These are phyloP conservation scores for Macadamia integrifolia DNA, from an alignment of 164 flowering plant species.

Conservation along the genomic window DNA sequence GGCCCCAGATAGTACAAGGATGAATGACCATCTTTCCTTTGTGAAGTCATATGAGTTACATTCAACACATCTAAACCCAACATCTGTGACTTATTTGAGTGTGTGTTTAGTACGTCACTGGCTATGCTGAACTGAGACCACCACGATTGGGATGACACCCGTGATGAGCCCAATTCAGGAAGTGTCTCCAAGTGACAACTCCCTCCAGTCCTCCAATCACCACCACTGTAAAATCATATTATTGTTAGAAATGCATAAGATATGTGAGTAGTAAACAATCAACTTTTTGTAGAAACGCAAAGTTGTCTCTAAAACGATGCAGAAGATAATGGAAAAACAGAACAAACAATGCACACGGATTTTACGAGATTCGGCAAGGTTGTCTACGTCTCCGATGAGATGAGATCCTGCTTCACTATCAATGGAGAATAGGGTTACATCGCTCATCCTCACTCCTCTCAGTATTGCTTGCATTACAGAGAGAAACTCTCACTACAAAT, in stretches of 20 bases:
- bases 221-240: slow-evolving; percentile 43
- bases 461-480: no score
- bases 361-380: no score
- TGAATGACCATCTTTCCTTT: slow-evolving; percentile 64
- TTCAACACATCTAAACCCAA: slow-evolving; percentile 43
- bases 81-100: slow-evolving; percentile 12
- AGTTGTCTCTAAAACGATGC: no score
- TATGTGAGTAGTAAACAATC: no score
- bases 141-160: slow-evolving; percentile 18
- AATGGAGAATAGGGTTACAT: no score
- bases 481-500: no score
- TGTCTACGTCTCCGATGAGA: no score
- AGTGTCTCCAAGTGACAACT: slow-evolving; percentile 59
- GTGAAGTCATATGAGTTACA: slow-evolving; percentile 45
- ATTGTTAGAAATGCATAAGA: not conserved
- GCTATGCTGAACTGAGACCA: slow-evolving; percentile 25
- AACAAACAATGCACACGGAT: no score
- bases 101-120: slow-evolving; percentile 29
- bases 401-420: no score
- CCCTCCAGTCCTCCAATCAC: slow-evolving; percentile 78
- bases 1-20: slow-evolving; percentile 54
- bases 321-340: no score
- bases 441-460: no score
- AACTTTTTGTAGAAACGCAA: not conserved
- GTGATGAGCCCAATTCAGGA: slow-evolving; percentile 40